phyloP scores from a whole-genome alignment of 345 rosid genomes.

The Dipteronia sinensis region DNA sequence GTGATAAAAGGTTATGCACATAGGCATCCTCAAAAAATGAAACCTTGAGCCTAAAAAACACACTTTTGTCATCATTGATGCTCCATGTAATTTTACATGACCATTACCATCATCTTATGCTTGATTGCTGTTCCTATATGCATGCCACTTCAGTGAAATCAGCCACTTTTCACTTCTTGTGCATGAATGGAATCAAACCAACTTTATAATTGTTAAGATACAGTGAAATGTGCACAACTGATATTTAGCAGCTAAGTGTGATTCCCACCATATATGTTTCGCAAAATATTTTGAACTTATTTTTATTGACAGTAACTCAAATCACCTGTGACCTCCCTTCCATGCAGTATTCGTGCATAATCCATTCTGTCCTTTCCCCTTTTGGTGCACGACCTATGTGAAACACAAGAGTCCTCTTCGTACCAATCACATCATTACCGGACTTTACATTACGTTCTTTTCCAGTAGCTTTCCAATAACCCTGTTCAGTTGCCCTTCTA shows the following conservation, averaged over 20 bases:
- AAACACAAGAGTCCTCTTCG: conserved; percentile 91
- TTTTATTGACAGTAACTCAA: not conserved
- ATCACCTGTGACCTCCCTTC: conserved; percentile 61
- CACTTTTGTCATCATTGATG: conserved; percentile 6
- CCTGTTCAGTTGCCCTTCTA: conserved; percentile 71
- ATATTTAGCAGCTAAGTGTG: too few relatives aligned
- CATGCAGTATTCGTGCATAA: conserved; percentile 86
- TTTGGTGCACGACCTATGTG: conserved; percentile 89
- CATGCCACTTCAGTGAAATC: not conserved
- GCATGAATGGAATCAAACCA: too few relatives aligned
- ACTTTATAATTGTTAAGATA: too few relatives aligned
- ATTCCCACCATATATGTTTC: too few relatives aligned
- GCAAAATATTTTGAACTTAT: not conserved
- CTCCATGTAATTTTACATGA: not conserved
- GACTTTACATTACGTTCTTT: conserved; percentile 76
- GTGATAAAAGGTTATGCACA: not conserved
- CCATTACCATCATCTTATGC: not conserved
- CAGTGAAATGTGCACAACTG: too few relatives aligned
- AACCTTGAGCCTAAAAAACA: not conserved
- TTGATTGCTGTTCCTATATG: not conserved
- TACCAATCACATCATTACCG: conserved; percentile 60
- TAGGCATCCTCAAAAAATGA: not conserved
- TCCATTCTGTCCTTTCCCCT: conserved; percentile 95
- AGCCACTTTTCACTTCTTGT: not conserved
- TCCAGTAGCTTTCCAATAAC: conserved; percentile 97